phyloP scores from a whole-genome alignment of 306 rosid species.

The Vigna radiata region DNA sequence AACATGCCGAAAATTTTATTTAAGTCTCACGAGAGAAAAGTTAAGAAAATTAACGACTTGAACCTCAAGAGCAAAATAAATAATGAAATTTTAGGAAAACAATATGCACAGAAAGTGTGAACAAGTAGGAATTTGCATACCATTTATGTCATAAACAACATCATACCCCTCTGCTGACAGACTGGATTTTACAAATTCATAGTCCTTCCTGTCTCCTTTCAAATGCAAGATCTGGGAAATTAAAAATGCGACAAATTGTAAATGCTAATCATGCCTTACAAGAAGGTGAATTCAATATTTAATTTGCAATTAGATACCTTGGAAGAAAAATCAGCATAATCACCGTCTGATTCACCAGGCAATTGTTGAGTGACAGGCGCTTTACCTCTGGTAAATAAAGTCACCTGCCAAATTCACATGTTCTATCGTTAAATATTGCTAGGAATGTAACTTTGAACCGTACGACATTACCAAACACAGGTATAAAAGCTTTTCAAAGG shows the following conservation, averaged over 20 bases:
- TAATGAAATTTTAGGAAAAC: conserved; percentile 10
- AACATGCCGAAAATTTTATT: conserved; percentile 28
- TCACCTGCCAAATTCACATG: conserved; percentile 67
- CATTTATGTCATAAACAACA: conserved; percentile 96
- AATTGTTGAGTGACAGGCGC: conserved; percentile 81
- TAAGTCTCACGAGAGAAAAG: conserved; percentile 25
- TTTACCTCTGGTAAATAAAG: conserved; percentile 96
- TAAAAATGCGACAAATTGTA: conserved; percentile 18
- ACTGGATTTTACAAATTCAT: conserved; percentile 84
- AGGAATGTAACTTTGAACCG: neutral
- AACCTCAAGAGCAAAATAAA: conserved; percentile 22
- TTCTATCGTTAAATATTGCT: neutral
- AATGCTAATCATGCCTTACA: conserved; percentile 6
- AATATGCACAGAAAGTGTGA: conserved; percentile 12
- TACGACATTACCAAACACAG: neutral
- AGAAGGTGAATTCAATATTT: conserved; percentile 19
- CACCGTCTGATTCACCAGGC: conserved; percentile 86
- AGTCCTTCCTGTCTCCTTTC: conserved; percentile 95
- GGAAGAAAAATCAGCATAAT: conserved; percentile 79
- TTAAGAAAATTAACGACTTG: conserved; percentile 3
- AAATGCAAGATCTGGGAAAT: conserved; percentile 77
- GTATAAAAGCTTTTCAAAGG: neutral
- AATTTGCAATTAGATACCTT: conserved; percentile 62
- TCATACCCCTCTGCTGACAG: conserved; percentile 88
- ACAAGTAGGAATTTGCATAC: conserved; percentile 48